Evolutionary conservation across 208 protist genomes (phyloP), one percentile per base, ranked within the genome.

Genomic region (Trypanosoma congolense): DNA sequence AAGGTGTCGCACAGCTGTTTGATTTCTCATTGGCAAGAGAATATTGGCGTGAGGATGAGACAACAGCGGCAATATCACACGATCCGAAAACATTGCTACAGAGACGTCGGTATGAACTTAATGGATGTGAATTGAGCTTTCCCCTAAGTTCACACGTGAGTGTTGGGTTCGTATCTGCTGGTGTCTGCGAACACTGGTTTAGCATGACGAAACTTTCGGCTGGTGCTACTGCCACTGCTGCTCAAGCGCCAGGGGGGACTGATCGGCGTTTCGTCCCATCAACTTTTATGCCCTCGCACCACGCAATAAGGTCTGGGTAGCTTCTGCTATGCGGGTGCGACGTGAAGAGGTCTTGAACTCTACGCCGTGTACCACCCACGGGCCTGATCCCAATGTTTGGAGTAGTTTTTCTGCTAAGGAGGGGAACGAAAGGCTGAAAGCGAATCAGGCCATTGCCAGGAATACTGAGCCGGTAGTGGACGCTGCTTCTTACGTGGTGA

Each of bases 91-190:
- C n/a, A n/a, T n/a, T n/a, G n/a, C n/a, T n/a, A n/a, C 33, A 12
- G 9, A 6, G 33, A 16, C 33, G 33, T 12, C 12, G 33, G 33
- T 38, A 38, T 38, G 33, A 38, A 21, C 54, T 63, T 14, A 54
- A 47, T 21, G 65, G 71, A 45, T 75, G 83, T 38, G 55, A 50
- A 28, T 56, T 85, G 14, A 75, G 50, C 3, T 48, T 89, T 0
- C 80, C 80, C 6, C 49, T 90, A 25, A 70, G 82, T 64, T 83
- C 77, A 5, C 70, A 82, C 45, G 51, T 83, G n/a, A 85, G 89
- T 46, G 61, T 89, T 24, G 86, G 88, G 66, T 93, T 89, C 68
- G 56, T 93, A 28, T 93, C 82, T 1, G 76, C 81, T 24, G 80
- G 80, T 2, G 90, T 70, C 21, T 64, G 65, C 42, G 56, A 66